Evolutionary conservation across 495 filamentous ascomycete species (phyloP), one percentile per base, ranked within the genome.

Genomic region (Xylona heveae): DNA sequence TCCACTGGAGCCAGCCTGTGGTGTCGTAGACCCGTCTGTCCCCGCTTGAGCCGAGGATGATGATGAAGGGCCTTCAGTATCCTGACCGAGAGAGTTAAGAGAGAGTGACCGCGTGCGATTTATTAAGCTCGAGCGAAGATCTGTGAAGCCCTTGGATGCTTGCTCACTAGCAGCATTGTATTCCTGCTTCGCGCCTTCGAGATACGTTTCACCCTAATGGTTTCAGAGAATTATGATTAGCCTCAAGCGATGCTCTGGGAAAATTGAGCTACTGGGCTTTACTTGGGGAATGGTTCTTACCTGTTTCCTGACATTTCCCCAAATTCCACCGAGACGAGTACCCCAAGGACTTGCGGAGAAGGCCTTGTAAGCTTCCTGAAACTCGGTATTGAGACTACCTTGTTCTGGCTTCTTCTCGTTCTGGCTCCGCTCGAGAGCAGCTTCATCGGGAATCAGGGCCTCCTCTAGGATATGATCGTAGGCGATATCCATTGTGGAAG

Each of bases 401-500:
- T 65, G 56, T 25, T 54, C 56, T 35, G 51, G 50, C 33, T 66
- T 56, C 41, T 66, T 55, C 38, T 48, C 27, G 36, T 32, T 25
- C 52, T 46, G 30, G n/a, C n/a, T n/a, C n/a, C n/a, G n/a, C n/a
- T n/a, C n/a, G n/a, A n/a, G n/a, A n/a, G n/a, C n/a, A 53, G 44
- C 33, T 56, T 62, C 30, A 28, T 75, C 64, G 25, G 78, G 68
- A 15, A 64, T 59, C 39, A 80, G 58, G 33, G 66, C 62, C 48
- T 84, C 75, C 57, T 92, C 82, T 46, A 81, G 75, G 43, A 97
- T 90, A 51, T 92, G 83, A 47, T 97, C 88, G 64, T 95, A 97
- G 24, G 88, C 83, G 43, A 91, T 53, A 64, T 97, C 88, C 88
- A 97, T 97, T 43, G 34, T 42, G 39, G 35, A 33, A 1, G 13